phyloP scores from a whole-genome alignment of 305 asterid genomes.

The Fraxinus latifolia region DNA sequence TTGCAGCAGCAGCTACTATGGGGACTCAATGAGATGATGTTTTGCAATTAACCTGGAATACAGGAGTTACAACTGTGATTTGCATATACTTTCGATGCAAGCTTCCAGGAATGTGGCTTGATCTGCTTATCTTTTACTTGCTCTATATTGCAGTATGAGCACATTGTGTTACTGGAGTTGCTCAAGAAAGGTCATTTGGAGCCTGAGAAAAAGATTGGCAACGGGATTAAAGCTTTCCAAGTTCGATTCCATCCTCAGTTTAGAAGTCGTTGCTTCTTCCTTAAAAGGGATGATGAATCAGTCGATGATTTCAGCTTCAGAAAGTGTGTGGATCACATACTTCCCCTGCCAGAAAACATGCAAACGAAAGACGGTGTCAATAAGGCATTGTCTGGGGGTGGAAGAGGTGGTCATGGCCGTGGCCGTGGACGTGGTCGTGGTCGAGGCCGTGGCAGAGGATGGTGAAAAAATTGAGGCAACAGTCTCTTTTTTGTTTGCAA shows the following conservation, averaged over 20 bases:
- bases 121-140: not conserved
- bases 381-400: conserved; percentile 47
- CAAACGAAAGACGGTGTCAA: conserved; percentile 61
- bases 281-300: conserved; percentile 69
- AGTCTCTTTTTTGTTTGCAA: not conserved
- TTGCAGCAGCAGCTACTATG: not conserved
- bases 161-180: conserved; percentile 54
- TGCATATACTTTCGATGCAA: not conserved
- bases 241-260: conserved; percentile 71
- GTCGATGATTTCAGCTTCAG: conserved; percentile 88
- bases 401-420: conserved; percentile 45
- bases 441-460: not conserved
- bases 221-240: conserved; percentile 63
- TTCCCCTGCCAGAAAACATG: conserved; percentile 78
- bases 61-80: not conserved
- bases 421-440: conserved; percentile 27
- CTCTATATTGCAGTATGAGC: conserved; percentile 62
- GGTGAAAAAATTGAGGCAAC: not conserved
- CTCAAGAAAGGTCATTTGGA: conserved; percentile 82
- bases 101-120: not conserved
- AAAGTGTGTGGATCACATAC: conserved; percentile 77
- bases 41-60: not conserved
- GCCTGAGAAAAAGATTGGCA: conserved; percentile 70
- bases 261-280: conserved; percentile 84
- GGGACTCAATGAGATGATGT: not conserved